Percentiles rank a stretch among this genome's conserved stretches.
Conservation (phyloP, 208 protist species). For the Novymonas esmeraldas region DNA sequence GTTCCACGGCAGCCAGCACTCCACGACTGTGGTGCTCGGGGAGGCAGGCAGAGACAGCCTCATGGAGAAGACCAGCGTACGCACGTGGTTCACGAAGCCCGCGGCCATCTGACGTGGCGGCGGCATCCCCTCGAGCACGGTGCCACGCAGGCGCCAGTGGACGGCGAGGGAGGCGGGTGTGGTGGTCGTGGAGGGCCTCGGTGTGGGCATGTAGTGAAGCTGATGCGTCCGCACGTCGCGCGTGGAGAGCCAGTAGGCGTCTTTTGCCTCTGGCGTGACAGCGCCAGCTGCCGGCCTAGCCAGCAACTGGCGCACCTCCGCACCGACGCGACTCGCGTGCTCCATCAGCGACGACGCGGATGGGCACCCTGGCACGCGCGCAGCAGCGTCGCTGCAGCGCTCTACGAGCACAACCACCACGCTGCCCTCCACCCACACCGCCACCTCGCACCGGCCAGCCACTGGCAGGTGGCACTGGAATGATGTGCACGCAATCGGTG, state of each 20-base stretch:
- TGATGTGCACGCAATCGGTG: conserved; percentile 21
- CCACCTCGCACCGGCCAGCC: conserved; percentile 14
- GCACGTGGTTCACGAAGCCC: conserved; percentile 14
- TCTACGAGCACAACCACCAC: conserved; percentile 25
- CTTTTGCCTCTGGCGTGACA: not conserved
- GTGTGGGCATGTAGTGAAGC: conserved; percentile 6
- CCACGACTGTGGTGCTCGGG: not conserved
- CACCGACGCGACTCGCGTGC: conserved; percentile 14
- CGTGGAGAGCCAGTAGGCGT: conserved; percentile 24
- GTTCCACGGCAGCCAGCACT: conserved; percentile 23
- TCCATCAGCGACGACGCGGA: conserved; percentile 14
- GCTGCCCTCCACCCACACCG: conserved; percentile 22
- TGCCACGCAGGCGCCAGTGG: conserved; percentile 5
- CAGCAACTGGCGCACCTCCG: conserved; percentile 7
- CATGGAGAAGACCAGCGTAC: conserved; percentile 10
- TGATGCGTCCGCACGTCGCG: not conserved
- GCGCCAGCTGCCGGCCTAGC: not conserved
- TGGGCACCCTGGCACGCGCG: not conserved
- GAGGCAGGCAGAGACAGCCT: conserved; percentile 4
- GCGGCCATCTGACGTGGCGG: conserved; percentile 9
- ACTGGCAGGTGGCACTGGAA: conserved; percentile 22
- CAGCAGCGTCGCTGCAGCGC: not conserved
- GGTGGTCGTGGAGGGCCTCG: not conserved
- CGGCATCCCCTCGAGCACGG: conserved; percentile 21
- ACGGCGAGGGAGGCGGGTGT: not conserved